Conservation (phyloP, 202 grass and related monocot species). For the Setaria italica region DNA sequence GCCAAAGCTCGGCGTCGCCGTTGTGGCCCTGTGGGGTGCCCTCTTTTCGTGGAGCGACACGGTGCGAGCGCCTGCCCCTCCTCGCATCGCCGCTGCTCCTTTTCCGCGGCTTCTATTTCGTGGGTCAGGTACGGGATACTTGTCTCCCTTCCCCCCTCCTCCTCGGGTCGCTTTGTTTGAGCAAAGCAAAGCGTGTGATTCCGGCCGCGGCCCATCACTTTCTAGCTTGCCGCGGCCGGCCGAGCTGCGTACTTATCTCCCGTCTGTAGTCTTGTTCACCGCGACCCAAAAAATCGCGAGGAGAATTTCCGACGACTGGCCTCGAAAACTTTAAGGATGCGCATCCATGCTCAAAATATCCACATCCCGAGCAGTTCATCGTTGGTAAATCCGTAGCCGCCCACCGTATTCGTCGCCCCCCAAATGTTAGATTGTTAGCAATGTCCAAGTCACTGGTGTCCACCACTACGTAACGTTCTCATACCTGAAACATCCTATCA, state of each 20-base stretch:
- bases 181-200: constrained; percentile 39
- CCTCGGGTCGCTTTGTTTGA: constrained; percentile 23
- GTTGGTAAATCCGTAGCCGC: background rate
- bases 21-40: background rate
- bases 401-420: background rate
- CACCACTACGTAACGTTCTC: background rate
- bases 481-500: background rate
- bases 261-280: background rate
- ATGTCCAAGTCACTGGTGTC: background rate
- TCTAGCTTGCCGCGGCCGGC: constrained; percentile 21
- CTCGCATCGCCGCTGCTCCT: background rate
- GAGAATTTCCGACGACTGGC: no score
- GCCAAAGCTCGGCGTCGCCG: constrained; percentile 7
- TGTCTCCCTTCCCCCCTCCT: background rate
- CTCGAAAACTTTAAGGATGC: no score
- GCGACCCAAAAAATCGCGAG: no score
- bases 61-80: background rate
- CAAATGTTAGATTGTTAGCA: background rate
- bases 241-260: background rate
- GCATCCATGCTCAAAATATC: background rate
- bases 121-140: constrained; percentile 34
- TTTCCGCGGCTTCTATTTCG: constrained; percentile 38
- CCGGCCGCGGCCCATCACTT: background rate
- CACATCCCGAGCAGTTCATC: background rate
- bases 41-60: constrained; percentile 21